Percentiles rank a stretch among this genome's conserved stretches.
phyloP scores from a whole-genome alignment of 306 rosid genomes.

The Cicer yamashitae region DNA sequence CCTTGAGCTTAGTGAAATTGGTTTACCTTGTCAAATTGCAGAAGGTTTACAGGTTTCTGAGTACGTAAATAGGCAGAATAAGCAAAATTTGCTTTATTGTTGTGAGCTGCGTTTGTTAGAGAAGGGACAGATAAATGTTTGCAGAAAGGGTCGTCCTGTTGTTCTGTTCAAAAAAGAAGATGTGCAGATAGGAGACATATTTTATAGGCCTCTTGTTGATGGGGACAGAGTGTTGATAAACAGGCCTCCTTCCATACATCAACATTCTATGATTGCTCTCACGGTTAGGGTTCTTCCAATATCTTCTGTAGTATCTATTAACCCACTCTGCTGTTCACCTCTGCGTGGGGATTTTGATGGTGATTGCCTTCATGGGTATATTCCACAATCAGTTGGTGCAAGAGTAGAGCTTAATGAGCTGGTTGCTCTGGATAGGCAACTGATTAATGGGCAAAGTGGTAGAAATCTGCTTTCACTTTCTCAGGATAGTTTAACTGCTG shows the following conservation, averaged over 20 bases:
- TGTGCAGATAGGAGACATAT: conserved; percentile 68
- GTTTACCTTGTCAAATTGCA: conserved; percentile 83
- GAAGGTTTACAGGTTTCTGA: conserved; percentile 77
- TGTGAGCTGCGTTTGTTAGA: conserved; percentile 66
- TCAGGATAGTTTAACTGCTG: conserved; percentile 93
- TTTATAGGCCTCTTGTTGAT: conserved; percentile 75
- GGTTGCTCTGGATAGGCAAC: conserved; percentile 79
- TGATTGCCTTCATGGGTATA: conserved; percentile 93
- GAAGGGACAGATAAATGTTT: conserved; percentile 68
- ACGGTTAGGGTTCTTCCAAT: conserved; percentile 76
- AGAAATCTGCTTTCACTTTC: conserved; percentile 80
- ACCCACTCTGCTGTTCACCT: conserved; percentile 94
- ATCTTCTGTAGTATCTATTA: conserved; percentile 67
- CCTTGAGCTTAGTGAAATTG: conserved; percentile 80
- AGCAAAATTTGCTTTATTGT: conserved; percentile 56
- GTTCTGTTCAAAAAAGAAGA: conserved; percentile 55
- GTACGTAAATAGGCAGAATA: conserved; percentile 68
- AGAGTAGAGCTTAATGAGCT: conserved; percentile 85
- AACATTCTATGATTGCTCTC: conserved; percentile 83
- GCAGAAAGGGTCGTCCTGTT: conserved; percentile 58
- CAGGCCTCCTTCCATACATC: conserved; percentile 98
- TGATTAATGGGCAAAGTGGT: conserved; percentile 89
- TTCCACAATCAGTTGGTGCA: conserved; percentile 81
- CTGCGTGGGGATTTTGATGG: conserved; percentile 98
- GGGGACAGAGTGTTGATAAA: conserved; percentile 83